A percentile compares a stretch with the other conserved stretches of the same genome.
Evolutionary conservation across 495 filamentous ascomycete species (phyloP).

Genomic region (Lindgomyces ingoldianus): DNA sequence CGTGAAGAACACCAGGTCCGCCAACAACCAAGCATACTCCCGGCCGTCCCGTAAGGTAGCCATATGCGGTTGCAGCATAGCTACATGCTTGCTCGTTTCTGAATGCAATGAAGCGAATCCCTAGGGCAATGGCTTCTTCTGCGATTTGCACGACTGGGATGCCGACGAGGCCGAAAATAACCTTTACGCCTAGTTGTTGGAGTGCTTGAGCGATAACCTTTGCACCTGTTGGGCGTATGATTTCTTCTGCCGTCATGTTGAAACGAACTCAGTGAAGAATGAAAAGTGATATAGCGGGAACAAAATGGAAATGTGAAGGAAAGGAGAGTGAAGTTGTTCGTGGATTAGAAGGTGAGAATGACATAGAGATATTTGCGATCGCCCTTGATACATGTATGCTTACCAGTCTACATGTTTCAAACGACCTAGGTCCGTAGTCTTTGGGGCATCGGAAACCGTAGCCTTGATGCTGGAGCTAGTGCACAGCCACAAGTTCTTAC

Average conservation of each 20-base stretch:
- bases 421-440: background rate
- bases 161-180: constrained; percentile 66
- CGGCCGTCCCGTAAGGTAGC: constrained; percentile 62
- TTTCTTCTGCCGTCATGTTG: constrained; percentile 19
- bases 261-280: background rate
- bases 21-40: constrained; percentile 66
- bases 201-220: constrained; percentile 59
- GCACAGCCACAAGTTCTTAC: background rate
- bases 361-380: too few species aligned
- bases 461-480: background rate
- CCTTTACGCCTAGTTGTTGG: constrained; percentile 57
- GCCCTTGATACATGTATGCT: background rate
- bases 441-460: background rate
- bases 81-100: constrained; percentile 66
- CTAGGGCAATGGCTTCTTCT: constrained; percentile 61
- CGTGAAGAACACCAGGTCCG: constrained; percentile 66
- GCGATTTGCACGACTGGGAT: constrained; percentile 67
- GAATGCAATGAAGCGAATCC: constrained; percentile 66
- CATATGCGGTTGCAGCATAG: constrained; percentile 65
- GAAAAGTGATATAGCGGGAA: background rate
- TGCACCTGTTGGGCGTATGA: constrained; percentile 49
- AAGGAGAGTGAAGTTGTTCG: background rate
- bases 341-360: background rate
- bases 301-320: background rate
- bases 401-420: background rate